Evolutionary conservation across 2,329 filamentous ascomycete genomes (phyloP), one percentile per base, ranked within the genome.

Genomic region (Truncatella angustata): DNA sequence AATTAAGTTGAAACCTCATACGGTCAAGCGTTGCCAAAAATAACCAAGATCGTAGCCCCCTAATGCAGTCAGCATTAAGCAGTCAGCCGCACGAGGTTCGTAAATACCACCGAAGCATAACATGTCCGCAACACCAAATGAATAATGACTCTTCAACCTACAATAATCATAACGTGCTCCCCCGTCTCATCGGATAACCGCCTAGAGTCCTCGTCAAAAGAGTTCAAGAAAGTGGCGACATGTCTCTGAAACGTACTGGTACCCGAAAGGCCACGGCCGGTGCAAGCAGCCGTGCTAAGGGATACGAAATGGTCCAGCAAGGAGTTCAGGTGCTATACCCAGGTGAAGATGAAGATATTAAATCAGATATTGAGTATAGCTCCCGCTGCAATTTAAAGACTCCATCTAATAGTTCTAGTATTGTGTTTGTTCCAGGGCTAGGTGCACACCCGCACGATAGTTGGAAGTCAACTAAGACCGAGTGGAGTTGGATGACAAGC

Each of bases 341-440:
- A 16, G 14, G 5, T 9, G 44, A 47, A 35, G 23, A 47, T 35
- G 18, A 35, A 14, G 28, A 9, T 16, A 34, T 16, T 11, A 47
- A 47, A 7, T 21, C 26, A 18, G 18, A 34, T 21, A 35, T 36
- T 24, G 50, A 35, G 3, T 37, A 16, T 10, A 32, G n/a, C 14
- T 9, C 42, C 32, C 56, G 62, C 46, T 64, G 23, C 23, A 3
- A 37, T 28, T n/a, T 5, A 49, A 61, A 35, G 35, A 39, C 68
- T 70, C 2, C 4, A 21, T 18, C 30, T 34, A 35, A 32, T 14
- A 6, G 7, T 32, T 10, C 5, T 28, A 47, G 44, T 35, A 73
- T 74, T 28, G 68, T 74, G 2, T 70, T 73, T 11, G 70, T 75
- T 0, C 70, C 72, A 1, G 72, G 72, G 1, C 54, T 75, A 11